Evolutionary conservation across 306 rosid genomes (phyloP).

Genomic region (Glycyrrhiza uralensis): DNA sequence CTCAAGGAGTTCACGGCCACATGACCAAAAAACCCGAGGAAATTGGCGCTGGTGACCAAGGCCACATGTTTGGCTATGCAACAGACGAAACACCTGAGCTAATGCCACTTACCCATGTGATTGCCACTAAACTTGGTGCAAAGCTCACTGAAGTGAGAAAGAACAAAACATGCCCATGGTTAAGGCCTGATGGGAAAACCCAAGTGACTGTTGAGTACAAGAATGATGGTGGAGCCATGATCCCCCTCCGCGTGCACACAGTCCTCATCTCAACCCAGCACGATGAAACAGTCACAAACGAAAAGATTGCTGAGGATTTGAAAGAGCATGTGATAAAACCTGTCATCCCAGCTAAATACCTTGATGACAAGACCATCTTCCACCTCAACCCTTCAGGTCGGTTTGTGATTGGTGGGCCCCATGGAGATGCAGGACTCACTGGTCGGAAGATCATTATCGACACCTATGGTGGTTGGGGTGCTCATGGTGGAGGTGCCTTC

Average conservation of each 20-base stretch:
- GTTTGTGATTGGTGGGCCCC: constrained; percentile 85
- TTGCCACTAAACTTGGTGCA: constrained; percentile 82
- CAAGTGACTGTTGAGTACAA: constrained; percentile 83
- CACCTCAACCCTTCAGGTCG: constrained; percentile 81
- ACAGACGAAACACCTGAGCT: constrained; percentile 79
- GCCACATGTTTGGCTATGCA: constrained; percentile 92
- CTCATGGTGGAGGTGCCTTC: constrained; percentile 90
- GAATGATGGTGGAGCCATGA: constrained; percentile 77
- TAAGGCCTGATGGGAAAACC: constrained; percentile 87
- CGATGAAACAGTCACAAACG: constrained; percentile 67
- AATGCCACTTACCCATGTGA: constrained; percentile 87
- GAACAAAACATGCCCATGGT: constrained; percentile 72
- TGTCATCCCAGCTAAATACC: constrained; percentile 60
- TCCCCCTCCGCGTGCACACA: constrained; percentile 75
- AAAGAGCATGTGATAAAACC: constrained; percentile 79
- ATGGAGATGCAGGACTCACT: constrained; percentile 87
- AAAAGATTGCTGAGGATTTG: constrained; percentile 58
- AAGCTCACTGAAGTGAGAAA: constrained; percentile 81
- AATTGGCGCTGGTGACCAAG: constrained; percentile 87
- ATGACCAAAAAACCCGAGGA: constrained; percentile 47
- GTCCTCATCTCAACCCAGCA: constrained; percentile 86
- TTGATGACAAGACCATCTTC: constrained; percentile 75
- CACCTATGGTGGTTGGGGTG: constrained; percentile 92
- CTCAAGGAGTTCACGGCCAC: constrained; percentile 75
- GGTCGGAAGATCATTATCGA: constrained; percentile 85